phyloP scores from a whole-genome alignment of 2,329 filamentous ascomycete species.

The Fusarium sp. region DNA sequence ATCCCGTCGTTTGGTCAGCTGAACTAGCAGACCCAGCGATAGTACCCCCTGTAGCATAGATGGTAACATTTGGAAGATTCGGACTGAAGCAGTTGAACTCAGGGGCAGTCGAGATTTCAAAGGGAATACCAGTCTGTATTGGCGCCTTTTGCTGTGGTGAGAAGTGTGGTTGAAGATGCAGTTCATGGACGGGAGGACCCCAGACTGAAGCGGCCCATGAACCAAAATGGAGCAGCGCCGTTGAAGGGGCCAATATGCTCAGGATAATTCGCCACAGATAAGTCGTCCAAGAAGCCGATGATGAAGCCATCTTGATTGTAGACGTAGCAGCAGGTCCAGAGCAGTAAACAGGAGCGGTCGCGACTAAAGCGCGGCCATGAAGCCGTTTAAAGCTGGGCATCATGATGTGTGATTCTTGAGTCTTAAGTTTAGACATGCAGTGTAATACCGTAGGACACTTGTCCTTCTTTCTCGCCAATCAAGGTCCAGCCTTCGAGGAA shows the following conservation, averaged over 20 bases:
- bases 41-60: slow-evolving; percentile 69
- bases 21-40: slow-evolving; percentile 66
- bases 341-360: slow-evolving; percentile 25
- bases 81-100: slow-evolving; percentile 46
- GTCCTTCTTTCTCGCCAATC: slow-evolving; percentile 28
- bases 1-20: slow-evolving; percentile 60
- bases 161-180: slow-evolving; percentile 37
- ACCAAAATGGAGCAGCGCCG: slow-evolving; percentile 39
- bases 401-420: slow-evolving; percentile 33
- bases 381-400: slow-evolving; percentile 45
- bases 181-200: slow-evolving; percentile 44
- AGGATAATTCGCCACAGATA: slow-evolving; percentile 43
- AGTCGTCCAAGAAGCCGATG: slow-evolving; percentile 38
- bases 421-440: slow-evolving; percentile 8
- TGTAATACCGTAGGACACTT: slow-evolving; percentile 7
- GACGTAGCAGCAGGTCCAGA: slow-evolving; percentile 34
- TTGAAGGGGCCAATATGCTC: slow-evolving; percentile 43
- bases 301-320: slow-evolving; percentile 34
- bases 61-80: slow-evolving; percentile 65
- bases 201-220: slow-evolving; percentile 45
- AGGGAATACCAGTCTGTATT: slow-evolving; percentile 21
- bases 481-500: slow-evolving; percentile 36
- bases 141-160: slow-evolving; percentile 35
- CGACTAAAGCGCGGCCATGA: slow-evolving; percentile 30
- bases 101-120: slow-evolving; percentile 17